Evolutionary conservation across 768 basidiomycete genomes (phyloP).

Genomic region (Naganishia onofrii): DNA sequence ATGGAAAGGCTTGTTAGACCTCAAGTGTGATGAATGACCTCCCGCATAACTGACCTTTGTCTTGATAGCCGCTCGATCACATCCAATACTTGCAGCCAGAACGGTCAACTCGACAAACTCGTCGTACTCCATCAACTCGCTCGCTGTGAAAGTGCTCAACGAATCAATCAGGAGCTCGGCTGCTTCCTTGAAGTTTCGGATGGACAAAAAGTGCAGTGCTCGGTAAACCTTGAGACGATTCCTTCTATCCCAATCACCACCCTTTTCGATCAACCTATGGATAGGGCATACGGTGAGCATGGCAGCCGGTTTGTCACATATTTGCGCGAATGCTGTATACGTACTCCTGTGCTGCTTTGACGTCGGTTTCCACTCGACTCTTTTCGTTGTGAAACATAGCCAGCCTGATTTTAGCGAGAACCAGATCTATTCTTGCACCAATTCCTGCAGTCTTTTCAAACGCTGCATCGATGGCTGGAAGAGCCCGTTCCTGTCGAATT

Average conservation of each 20-base stretch:
- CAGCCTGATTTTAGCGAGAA: slow-evolving; percentile 79
- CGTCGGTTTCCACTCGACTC: slow-evolving; percentile 65
- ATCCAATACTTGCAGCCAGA: slow-evolving; percentile 69
- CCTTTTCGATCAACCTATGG: slow-evolving; percentile 79
- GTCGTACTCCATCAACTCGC: slow-evolving; percentile 80
- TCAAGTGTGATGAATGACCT: not conserved
- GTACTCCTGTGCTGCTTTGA: slow-evolving; percentile 77
- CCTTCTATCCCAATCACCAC: slow-evolving; percentile 96
- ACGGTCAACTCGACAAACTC: slow-evolving; percentile 85
- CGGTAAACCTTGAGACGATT: slow-evolving; percentile 96
- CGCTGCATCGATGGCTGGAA: slow-evolving; percentile 77
- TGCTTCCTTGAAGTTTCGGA: slow-evolving; percentile 85
- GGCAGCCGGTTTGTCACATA: too few species aligned
- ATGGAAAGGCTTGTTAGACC: not conserved
- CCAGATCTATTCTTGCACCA: slow-evolving; percentile 88
- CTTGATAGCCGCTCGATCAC: slow-evolving; percentile 82
- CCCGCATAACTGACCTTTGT: slow-evolving; percentile 64
- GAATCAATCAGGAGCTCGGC: slow-evolving; percentile 86
- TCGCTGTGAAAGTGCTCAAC: slow-evolving; percentile 88
- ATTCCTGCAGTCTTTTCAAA: slow-evolving; percentile 88
- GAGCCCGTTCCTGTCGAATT: slow-evolving; percentile 65
- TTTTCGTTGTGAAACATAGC: slow-evolving; percentile 86
- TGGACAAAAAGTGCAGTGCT: slow-evolving; percentile 76
- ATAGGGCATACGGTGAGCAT: slow-evolving; percentile 19
- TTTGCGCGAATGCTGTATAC: slow-evolving; percentile 43